Percentiles rank a stretch among this genome's conserved stretches.
Conservation (phyloP, 495 filamentous ascomycete genomes). For the Endocarpon pusillum region DNA sequence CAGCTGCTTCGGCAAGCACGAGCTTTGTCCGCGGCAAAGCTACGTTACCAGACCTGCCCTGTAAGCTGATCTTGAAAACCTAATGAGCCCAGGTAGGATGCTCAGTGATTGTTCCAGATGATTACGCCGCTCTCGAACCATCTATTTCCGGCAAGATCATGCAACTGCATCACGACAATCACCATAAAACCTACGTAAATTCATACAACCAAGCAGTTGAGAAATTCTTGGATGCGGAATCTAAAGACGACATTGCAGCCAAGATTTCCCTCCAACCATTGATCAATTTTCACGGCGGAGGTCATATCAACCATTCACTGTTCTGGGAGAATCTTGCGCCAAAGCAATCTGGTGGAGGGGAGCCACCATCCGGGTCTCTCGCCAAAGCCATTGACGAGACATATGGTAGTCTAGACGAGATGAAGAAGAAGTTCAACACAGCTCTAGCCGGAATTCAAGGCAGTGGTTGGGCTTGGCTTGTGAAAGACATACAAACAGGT, state of each 20-base stretch:
- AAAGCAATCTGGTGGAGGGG: conserved; percentile 53
- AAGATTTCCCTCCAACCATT: conserved; percentile 70
- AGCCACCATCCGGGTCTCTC: conserved; percentile 47
- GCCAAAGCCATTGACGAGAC: conserved; percentile 54
- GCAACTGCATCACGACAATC: conserved; percentile 66
- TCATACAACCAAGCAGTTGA: conserved; percentile 43
- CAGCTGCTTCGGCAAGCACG: conserved; percentile 37
- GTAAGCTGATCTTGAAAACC: conserved; percentile 31
- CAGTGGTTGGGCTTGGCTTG: conserved; percentile 88
- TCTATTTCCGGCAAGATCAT: conserved; percentile 94
- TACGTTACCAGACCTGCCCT: conserved; percentile 84
- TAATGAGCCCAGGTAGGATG: not conserved
- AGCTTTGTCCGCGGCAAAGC: conserved; percentile 74
- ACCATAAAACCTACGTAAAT: conserved; percentile 58
- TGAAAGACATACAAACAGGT: conserved; percentile 66
- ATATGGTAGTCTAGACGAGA: conserved; percentile 54
- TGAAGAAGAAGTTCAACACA: conserved; percentile 62
- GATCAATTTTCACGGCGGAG: conserved; percentile 94
- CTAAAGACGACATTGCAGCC: conserved; percentile 34
- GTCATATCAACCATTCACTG: conserved; percentile 80
- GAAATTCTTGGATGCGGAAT: conserved; percentile 38
- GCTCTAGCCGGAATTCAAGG: conserved; percentile 82
- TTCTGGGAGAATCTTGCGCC: conserved; percentile 92
- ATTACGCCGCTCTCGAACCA: conserved; percentile 86
- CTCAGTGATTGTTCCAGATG: conserved; percentile 32